Evolutionary conservation across 225 moss, liverwort and hornwort species (phyloP).

Genomic region (Takakia lepidozioides): DNA sequence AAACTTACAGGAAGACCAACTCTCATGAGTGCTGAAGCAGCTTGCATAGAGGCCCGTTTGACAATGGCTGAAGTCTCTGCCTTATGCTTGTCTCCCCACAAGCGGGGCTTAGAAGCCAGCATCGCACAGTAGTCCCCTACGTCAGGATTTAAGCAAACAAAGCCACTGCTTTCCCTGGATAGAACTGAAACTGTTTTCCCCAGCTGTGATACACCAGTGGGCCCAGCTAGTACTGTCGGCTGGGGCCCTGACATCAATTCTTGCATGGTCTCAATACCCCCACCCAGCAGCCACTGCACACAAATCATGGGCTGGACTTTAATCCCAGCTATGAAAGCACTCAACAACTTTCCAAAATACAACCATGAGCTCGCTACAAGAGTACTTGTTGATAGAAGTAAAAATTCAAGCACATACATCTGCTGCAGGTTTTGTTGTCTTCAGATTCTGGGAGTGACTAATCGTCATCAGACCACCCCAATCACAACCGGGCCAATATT

Average conservation of each 20-base stretch:
- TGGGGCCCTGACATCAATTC: constrained; percentile 46
- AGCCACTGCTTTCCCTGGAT: constrained; percentile 15
- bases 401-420: too few relatives aligned
- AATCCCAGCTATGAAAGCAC: too few relatives aligned
- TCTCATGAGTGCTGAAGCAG: constrained; percentile 59
- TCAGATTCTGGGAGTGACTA: too few relatives aligned
- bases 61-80: constrained; percentile 38
- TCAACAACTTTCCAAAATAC: too few relatives aligned
- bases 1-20: constrained; percentile 78
- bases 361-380: too few relatives aligned
- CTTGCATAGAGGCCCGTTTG: constrained; percentile 52
- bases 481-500: too few relatives aligned
- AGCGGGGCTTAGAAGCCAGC: constrained; percentile 69
- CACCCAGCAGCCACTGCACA: constrained; percentile 82
- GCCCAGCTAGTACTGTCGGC: constrained; percentile 14
- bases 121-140: constrained; percentile 71
- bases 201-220: constrained; percentile 9
- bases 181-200: too few relatives aligned
- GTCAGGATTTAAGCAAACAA: constrained; percentile 62
- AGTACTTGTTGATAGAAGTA: too few relatives aligned
- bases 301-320: too few relatives aligned
- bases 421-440: too few relatives aligned
- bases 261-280: constrained; percentile 69
- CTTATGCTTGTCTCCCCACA: constrained; percentile 41
- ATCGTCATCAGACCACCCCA: too few relatives aligned